Evolutionary conservation across 345 rosid species (phyloP).

Genomic region (Balakata baccata): DNA sequence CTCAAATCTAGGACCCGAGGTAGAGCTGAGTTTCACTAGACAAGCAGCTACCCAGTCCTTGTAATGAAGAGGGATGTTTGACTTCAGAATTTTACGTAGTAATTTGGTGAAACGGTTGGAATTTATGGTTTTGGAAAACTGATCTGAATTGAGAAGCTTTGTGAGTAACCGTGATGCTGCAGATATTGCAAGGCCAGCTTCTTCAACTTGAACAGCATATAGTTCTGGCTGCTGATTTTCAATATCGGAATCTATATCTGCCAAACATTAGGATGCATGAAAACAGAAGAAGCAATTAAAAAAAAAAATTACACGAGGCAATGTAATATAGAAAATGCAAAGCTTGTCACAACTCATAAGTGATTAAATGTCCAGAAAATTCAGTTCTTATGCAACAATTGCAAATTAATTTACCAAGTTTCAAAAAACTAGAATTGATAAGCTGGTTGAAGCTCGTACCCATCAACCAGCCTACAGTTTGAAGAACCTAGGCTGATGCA

Average conservation of each 20-base stretch:
- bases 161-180: conserved; percentile 71
- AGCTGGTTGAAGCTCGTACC: background rate
- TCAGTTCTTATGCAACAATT: background rate
- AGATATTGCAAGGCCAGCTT: conserved; percentile 60
- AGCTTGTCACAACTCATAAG: background rate
- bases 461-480: background rate
- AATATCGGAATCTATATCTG: conserved; percentile 51
- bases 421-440: background rate
- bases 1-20: conserved; percentile 35
- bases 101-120: conserved; percentile 30
- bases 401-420: background rate
- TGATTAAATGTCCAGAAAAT: no score
- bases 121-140: conserved; percentile 42
- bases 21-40: conserved; percentile 58
- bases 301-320: background rate
- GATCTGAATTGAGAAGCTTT: conserved; percentile 62
- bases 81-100: conserved; percentile 51
- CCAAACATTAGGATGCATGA: conserved; percentile 12
- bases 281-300: background rate
- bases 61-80: conserved; percentile 46
- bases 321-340: background rate
- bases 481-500: background rate
- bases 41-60: conserved; percentile 84
- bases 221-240: conserved; percentile 54
- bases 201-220: conserved; percentile 63